These are phyloP conservation scores for Trichomonas tenax DNA, from an alignment of 208 protist genomes.

Conservation along the genomic window DNA sequence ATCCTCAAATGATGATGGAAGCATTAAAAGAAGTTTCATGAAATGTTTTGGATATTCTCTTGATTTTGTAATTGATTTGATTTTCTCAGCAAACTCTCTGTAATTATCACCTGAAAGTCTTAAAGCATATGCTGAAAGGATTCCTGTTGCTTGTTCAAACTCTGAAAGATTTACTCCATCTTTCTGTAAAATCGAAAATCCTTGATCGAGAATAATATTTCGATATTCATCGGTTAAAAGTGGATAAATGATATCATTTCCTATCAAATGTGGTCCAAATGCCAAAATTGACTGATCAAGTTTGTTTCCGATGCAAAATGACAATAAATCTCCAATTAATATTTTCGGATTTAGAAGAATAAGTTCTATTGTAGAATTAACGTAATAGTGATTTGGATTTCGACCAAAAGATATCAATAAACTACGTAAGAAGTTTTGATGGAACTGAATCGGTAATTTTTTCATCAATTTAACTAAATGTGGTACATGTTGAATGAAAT, in stretches of 20 bases:
- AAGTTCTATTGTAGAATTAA: neutral
- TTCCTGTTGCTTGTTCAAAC: neutral
- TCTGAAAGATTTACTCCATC: neutral
- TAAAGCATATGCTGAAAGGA: neutral
- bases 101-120: neutral
- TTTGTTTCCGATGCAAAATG: neutral
- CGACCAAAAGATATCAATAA: slow-evolving; percentile 1
- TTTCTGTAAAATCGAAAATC: neutral
- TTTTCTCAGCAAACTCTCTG: neutral
- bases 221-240: neutral
- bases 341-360: neutral
- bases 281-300: slow-evolving; percentile 8
- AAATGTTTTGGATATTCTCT: slow-evolving; percentile 20
- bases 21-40: neutral
- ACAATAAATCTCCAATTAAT: neutral
- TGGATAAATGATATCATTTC: neutral
- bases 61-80: neutral
- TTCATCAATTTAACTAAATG: neutral
- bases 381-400: neutral
- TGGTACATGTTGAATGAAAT: neutral
- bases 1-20: neutral
- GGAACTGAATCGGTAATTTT: neutral
- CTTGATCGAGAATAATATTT: neutral
- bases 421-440: neutral
- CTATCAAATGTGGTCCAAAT: neutral